Percentiles rank a stretch among this genome's conserved stretches.
phyloP scores from a whole-genome alignment of 805 yeast species.

The Candida incommunis region DNA sequence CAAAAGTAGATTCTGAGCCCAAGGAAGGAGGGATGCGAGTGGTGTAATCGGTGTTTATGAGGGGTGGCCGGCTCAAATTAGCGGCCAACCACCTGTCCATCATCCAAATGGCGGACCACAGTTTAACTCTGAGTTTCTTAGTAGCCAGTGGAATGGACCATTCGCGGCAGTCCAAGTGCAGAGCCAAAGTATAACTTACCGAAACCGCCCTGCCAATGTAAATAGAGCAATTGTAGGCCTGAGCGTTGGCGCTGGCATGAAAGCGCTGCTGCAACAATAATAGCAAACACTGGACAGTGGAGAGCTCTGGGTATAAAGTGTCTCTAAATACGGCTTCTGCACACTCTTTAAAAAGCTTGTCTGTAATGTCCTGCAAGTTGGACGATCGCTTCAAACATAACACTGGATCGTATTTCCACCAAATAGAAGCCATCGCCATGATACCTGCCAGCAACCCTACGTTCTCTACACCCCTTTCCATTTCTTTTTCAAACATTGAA shows the following conservation, averaged over 20 bases:
- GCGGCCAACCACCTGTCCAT: conserved; percentile 24
- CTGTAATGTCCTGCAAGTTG: conserved; percentile 11
- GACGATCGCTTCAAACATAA: conserved; percentile 19
- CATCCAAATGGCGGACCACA: conserved; percentile 23
- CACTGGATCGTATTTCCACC: conserved; percentile 22
- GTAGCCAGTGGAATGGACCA: conserved; percentile 22
- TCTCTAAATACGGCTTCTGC: conserved; percentile 17
- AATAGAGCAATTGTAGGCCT: conserved; percentile 13
- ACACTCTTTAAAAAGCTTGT: conserved; percentile 16
- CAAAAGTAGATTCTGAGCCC: conserved; percentile 16
- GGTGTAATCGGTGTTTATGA: conserved; percentile 11
- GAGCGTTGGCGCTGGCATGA: conserved; percentile 18
- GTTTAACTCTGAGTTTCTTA: conserved; percentile 18
- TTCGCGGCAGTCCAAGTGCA: conserved; percentile 20
- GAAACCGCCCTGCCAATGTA: conserved; percentile 19
- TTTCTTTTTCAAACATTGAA: conserved; percentile 16
- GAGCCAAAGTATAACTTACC: conserved; percentile 18
- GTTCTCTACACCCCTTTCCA: conserved; percentile 13
- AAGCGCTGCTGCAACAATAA: conserved; percentile 19
- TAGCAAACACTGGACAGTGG: conserved; percentile 20
- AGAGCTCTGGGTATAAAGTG: conserved; percentile 16
- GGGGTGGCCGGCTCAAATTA: conserved; percentile 21
- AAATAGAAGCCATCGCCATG: conserved; percentile 20
- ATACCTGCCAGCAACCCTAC: conserved; percentile 20
- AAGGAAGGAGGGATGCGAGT: conserved; percentile 14